phyloP scores from a whole-genome alignment of 148 eudicot genomes.

The Amaranthus hypochondriacus region DNA sequence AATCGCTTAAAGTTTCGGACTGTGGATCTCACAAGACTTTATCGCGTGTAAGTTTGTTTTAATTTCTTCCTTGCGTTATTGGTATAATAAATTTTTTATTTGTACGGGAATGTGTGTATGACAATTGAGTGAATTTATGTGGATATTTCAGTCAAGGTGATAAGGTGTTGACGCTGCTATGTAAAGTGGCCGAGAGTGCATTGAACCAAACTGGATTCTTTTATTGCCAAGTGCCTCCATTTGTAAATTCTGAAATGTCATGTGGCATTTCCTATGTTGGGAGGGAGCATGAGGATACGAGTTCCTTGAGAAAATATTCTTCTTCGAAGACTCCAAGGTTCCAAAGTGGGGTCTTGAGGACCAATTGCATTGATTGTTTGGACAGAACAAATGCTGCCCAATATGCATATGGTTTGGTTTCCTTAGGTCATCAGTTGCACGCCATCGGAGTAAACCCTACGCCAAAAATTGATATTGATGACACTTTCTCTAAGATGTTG shows the following conservation, averaged over 20 bases:
- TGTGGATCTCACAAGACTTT: constrained; percentile 79
- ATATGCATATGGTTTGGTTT: constrained; percentile 84
- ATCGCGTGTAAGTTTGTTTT: constrained; percentile 48
- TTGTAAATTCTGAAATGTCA: constrained; percentile 34
- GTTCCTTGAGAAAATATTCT: constrained; percentile 5
- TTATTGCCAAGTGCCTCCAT: constrained; percentile 51
- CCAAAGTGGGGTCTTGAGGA: constrained; percentile 87
- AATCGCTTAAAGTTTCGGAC: constrained; percentile 77
- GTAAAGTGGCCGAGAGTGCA: constrained; percentile 71
- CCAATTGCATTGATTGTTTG: constrained; percentile 97
- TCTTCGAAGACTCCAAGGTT: constrained; percentile 32
- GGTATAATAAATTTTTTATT: neutral
- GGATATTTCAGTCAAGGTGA: constrained; percentile 60
- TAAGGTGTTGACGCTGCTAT: constrained; percentile 56
- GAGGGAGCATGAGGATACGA: constrained; percentile 20
- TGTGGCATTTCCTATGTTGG: constrained; percentile 16
- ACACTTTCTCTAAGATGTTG: constrained; percentile 60
- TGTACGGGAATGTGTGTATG: neutral
- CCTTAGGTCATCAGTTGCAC: constrained; percentile 85
- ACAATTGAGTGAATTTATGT: neutral
- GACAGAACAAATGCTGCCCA: constrained; percentile 98
- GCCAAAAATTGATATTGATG: constrained; percentile 54
- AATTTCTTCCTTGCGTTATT: neutral
- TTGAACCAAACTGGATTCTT: constrained; percentile 78
- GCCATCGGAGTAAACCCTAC: constrained; percentile 59